Conservation (phyloP, 352 stramenopile species). For the Phytophthora pistaciae region DNA sequence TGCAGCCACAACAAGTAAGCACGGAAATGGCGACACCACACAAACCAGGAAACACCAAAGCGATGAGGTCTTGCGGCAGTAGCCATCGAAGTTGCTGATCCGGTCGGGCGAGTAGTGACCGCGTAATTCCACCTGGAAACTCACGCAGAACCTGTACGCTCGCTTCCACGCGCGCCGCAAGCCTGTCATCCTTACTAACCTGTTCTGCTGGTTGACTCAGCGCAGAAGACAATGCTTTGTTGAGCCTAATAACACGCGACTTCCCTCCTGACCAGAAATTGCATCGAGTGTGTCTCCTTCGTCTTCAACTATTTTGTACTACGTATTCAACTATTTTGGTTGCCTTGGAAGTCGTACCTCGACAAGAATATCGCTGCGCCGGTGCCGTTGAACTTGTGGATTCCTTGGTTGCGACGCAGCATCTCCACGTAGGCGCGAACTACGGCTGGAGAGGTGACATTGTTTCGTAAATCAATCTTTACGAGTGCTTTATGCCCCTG, state of each 20-base stretch:
- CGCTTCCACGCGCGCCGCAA: constrained; percentile 13
- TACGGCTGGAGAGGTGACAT: constrained; percentile 43
- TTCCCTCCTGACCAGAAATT: no score
- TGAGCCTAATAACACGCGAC: not conserved
- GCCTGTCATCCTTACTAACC: constrained; percentile 5
- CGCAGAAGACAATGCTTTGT: not conserved
- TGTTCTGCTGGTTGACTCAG: constrained; percentile 9
- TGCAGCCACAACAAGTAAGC: constrained; percentile 29
- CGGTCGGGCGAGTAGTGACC: constrained; percentile 47
- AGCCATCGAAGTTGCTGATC: constrained; percentile 12
- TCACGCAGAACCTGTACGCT: constrained; percentile 11
- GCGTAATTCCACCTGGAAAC: constrained; percentile 47
- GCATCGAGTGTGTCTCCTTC: no score
- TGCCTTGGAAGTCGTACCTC: constrained; percentile 39
- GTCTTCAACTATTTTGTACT: not conserved
- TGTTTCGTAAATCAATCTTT: constrained; percentile 66
- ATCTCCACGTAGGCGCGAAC: constrained; percentile 48
- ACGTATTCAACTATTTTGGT: not conserved
- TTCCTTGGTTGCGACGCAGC: constrained; percentile 45
- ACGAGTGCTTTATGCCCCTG: constrained; percentile 44
- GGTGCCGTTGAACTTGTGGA: constrained; percentile 71
- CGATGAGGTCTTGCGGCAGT: not conserved
- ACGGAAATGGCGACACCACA: constrained; percentile 35
- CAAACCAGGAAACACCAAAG: constrained; percentile 9
- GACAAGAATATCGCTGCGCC: constrained; percentile 60